A percentile compares a stretch with the other conserved stretches of the same genome.
phyloP scores from a whole-genome alignment of 1,284 basidiomycete species.

The Ganoderma multipileum region DNA sequence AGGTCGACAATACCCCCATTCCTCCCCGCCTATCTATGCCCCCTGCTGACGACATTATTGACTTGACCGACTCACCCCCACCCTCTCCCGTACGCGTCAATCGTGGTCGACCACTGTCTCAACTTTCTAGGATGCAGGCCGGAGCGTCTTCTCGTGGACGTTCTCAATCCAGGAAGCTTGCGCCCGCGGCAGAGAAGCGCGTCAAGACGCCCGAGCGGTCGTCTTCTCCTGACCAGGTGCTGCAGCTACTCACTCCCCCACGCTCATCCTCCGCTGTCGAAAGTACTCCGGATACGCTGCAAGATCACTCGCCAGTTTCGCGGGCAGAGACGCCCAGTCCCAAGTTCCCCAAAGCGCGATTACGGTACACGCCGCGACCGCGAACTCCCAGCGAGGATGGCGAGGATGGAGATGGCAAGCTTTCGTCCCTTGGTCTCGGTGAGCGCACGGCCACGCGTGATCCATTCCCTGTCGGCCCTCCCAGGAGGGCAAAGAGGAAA shows the following conservation, averaged over 20 bases:
- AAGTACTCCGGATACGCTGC: neutral
- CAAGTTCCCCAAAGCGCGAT: constrained; percentile 18
- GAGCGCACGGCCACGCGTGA: neutral
- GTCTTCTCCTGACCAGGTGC: constrained; percentile 11
- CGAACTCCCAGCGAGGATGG: constrained; percentile 15
- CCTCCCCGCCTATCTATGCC: constrained; percentile 19
- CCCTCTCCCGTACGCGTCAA: constrained; percentile 29
- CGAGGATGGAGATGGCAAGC: neutral
- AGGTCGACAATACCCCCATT: constrained; percentile 45
- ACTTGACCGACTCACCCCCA: constrained; percentile 42
- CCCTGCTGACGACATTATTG: constrained; percentile 40
- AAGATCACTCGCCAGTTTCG: neutral
- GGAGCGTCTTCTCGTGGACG: constrained; percentile 13
- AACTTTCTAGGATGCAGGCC: constrained; percentile 13
- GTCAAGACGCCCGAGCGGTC: constrained; percentile 6
- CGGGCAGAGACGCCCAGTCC: constrained; percentile 24
- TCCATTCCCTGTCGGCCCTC: neutral
- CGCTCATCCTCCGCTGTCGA: constrained; percentile 32
- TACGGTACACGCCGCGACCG: constrained; percentile 22
- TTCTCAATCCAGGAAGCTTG: constrained; percentile 14
- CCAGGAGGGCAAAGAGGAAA: constrained; percentile 16
- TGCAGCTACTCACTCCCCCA: constrained; percentile 37
- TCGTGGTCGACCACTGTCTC: constrained; percentile 20
- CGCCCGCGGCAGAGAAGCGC: neutral
- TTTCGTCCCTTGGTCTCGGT: constrained; percentile 7